Base-by-base conservation (phyloP, 169 alveolate species). In the Plasmodium cynomolgi region DNA sequence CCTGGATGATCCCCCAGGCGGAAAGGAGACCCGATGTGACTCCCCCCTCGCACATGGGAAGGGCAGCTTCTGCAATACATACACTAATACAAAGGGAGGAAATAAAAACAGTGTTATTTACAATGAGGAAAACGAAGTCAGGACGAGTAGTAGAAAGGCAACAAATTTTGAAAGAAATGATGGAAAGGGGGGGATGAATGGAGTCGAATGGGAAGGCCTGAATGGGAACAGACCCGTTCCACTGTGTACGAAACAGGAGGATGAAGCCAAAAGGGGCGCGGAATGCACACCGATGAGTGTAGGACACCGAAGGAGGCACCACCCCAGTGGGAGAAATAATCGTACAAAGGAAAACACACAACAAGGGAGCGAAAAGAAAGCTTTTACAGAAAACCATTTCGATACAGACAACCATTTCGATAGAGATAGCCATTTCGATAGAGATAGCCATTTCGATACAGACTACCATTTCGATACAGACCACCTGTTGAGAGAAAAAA, bases 321-420 rank as follows among this genome's bases (percentile, higher is more conserved):
- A 50, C 26, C 8, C 1, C 15, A 50, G 7, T 13, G 62, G 8
- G 23, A 50, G 1, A 13, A 50, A 17, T 50, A 50, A 50, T 50
- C 20, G 17, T 17, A 50, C 23, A 17, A 50, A 15, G 23, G 62
- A 13, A 50, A 50, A 17, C 8, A 50, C 4, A 50, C 62, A 41
- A 58, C 23, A n/a, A 84, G 34, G 44, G 75, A 37, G 83, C 2
- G 81, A 17, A 62, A 84, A 68, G n/a, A n/a, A n/a, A n/a, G n/a
- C n/a, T n/a, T n/a, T n/a, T n/a, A n/a, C n/a, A n/a, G n/a, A n/a
- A n/a, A n/a, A n/a, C n/a, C n/a, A n/a, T n/a, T n/a, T n/a, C n/a
- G n/a, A n/a, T n/a, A n/a, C n/a, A n/a, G n/a, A n/a, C n/a, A n/a
- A n/a, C n/a, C n/a, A n/a, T n/a, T n/a, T n/a, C n/a, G n/a, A n/a